Evolutionary conservation across 352 stramenopile species (phyloP).

Genomic region (Globisporangium iwayamae): DNA sequence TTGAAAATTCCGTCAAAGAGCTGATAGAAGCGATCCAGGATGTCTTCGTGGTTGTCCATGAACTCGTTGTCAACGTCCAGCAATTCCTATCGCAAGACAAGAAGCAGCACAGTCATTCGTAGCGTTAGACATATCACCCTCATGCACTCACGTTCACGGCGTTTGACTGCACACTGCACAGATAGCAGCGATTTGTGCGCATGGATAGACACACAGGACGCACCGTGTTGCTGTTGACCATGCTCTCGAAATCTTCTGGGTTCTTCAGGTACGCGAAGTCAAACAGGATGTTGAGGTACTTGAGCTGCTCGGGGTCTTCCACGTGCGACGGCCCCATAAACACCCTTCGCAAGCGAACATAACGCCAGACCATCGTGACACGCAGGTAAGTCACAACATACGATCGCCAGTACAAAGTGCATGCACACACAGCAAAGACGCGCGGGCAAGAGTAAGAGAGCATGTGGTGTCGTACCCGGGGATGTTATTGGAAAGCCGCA

Average conservation of each 20-base stretch:
- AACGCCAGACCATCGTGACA: not conserved
- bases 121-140: not conserved
- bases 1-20: conserved; percentile 90
- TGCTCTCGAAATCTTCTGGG: conserved; percentile 93
- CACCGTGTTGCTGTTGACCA: conserved; percentile 89
- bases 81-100: conserved; percentile 40
- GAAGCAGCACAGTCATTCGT: not conserved
- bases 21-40: conserved; percentile 86
- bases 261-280: conserved; percentile 95
- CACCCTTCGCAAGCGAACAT: conserved; percentile 35
- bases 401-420: not conserved
- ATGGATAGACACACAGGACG: conserved; percentile 5
- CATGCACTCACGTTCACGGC: not conserved
- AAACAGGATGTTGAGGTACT: conserved; percentile 93
- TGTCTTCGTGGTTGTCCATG: conserved; percentile 85
- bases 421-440: not conserved
- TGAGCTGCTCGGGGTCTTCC: conserved; percentile 87
- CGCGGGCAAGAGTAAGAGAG: not conserved
- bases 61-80: conserved; percentile 91
- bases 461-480: conserved; percentile 41
- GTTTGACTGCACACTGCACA: not conserved
- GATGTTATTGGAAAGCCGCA: conserved; percentile 91
- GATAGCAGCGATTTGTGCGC: not conserved
- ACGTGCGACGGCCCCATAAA: conserved; percentile 85
- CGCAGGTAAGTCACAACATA: not conserved